Percentiles rank a stretch among this genome's conserved stretches.
These are phyloP conservation scores for Sechiopsis laciniata DNA, from an alignment of 306 rosid species.

Conservation along the genomic window DNA sequence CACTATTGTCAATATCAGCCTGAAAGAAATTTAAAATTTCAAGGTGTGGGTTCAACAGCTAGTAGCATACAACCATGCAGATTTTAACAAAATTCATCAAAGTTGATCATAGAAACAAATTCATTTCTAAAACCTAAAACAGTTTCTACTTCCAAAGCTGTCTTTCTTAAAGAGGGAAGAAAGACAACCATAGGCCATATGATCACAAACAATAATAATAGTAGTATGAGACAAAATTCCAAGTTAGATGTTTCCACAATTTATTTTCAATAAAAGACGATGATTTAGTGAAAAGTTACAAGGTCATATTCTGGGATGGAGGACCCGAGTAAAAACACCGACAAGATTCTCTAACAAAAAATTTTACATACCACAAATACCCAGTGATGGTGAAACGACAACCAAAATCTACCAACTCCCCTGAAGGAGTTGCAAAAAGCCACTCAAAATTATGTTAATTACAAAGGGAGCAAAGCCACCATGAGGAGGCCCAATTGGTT, in stretches of 20 bases:
- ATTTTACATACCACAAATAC: neutral
- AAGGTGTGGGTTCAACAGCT: constrained; percentile 2
- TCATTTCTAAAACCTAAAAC: neutral
- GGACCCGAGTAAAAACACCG: neutral
- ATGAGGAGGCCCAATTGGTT: neutral
- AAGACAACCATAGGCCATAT: neutral
- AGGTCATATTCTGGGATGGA: no score
- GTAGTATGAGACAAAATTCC: neutral
- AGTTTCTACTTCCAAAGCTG: neutral
- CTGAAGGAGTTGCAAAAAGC: neutral
- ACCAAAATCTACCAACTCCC: neutral
- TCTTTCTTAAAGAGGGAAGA: neutral
- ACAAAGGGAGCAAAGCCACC: neutral
- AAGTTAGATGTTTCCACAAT: neutral
- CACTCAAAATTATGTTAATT: neutral
- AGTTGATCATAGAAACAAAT: neutral
- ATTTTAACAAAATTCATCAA: neutral
- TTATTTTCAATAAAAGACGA: no score
- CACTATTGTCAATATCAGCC: constrained; percentile 80
- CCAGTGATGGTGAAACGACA: neutral
- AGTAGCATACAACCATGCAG: neutral
- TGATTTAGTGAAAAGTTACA: no score
- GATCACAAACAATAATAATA: neutral
- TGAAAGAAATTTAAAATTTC: constrained; percentile 35
- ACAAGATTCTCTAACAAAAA: neutral